These are phyloP conservation scores for Laetiporus sulphureus DNA, from an alignment of 1,284 basidiomycete species.

Conservation along the genomic window DNA sequence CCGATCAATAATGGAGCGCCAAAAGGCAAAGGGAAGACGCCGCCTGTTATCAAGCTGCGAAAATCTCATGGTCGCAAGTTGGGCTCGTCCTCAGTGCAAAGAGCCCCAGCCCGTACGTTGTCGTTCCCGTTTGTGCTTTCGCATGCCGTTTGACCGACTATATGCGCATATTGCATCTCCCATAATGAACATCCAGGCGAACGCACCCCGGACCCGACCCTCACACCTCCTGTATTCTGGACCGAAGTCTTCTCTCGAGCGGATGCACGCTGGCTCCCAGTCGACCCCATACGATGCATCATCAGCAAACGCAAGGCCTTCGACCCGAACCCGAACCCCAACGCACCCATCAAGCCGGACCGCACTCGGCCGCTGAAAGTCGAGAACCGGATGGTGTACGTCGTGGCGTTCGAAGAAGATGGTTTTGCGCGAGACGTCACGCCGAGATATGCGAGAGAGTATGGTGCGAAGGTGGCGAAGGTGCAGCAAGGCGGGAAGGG, in stretches of 20 bases:
- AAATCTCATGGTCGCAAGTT: slow-evolving; percentile 41
- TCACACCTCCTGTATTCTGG: slow-evolving; percentile 91
- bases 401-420: slow-evolving; percentile 93
- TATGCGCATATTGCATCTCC: too few relatives aligned
- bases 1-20: slow-evolving; percentile 35
- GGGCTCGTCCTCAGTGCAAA: too few relatives aligned
- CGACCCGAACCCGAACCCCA: slow-evolving; percentile 57
- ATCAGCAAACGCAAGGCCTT: slow-evolving; percentile 81
- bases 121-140: too few relatives aligned
- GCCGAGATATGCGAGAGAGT: slow-evolving; percentile 75
- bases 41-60: slow-evolving; percentile 48
- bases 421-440: slow-evolving; percentile 72
- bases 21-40: slow-evolving; percentile 48
- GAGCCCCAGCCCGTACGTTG: too few relatives aligned
- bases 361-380: slow-evolving; percentile 25
- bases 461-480: slow-evolving; percentile 78
- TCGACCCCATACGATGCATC: slow-evolving; percentile 81
- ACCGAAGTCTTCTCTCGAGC: slow-evolving; percentile 94
- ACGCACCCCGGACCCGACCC: slow-evolving; percentile 41
- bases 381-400: slow-evolving; percentile 90
- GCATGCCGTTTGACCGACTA: too few relatives aligned
- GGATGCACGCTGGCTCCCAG: slow-evolving; percentile 88
- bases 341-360: slow-evolving; percentile 27
- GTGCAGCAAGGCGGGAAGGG: slow-evolving; percentile 70
- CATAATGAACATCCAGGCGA: slow-evolving; percentile 17